Evolutionary conservation across 75 land plant genomes (phyloP).

Genomic region (Larix kaempferi): DNA sequence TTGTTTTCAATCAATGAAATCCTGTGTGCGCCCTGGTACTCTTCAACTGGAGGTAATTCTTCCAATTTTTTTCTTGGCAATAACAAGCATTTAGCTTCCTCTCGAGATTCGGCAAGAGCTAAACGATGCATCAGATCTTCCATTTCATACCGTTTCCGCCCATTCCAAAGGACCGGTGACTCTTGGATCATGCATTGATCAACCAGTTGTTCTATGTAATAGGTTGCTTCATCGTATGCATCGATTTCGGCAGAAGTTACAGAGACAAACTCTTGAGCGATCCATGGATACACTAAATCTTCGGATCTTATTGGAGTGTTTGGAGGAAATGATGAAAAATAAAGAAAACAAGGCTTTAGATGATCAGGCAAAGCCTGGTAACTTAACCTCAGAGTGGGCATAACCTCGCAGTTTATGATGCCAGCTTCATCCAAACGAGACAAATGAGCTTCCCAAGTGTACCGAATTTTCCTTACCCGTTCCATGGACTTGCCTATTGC

Average conservation of each 20-base stretch:
- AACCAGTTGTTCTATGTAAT: not conserved
- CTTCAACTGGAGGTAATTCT: not conserved
- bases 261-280: not conserved
- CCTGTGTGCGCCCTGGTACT: not conserved
- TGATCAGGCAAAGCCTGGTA: slow-evolving; percentile 2
- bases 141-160: not conserved
- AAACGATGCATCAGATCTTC: not conserved
- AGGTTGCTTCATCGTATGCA: not conserved
- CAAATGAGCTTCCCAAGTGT: not conserved
- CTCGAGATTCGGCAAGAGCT: not conserved
- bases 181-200: not conserved
- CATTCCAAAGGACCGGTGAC: too few relatives aligned
- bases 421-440: not conserved
- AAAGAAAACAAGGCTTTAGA: slow-evolving; percentile 5
- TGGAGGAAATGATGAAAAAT: not conserved
- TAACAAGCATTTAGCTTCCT: not conserved
- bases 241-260: not conserved
- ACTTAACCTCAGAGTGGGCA: not conserved
- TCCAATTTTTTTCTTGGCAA: not conserved
- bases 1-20: not conserved
- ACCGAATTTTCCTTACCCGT: not conserved
- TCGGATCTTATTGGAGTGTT: not conserved
- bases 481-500: not conserved
- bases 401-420: not conserved
- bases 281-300: not conserved